A percentile compares a stretch with the other conserved stretches of the same genome.
phyloP scores from a whole-genome alignment of 2,329 filamentous ascomycete species.

The Curvularia lunata region DNA sequence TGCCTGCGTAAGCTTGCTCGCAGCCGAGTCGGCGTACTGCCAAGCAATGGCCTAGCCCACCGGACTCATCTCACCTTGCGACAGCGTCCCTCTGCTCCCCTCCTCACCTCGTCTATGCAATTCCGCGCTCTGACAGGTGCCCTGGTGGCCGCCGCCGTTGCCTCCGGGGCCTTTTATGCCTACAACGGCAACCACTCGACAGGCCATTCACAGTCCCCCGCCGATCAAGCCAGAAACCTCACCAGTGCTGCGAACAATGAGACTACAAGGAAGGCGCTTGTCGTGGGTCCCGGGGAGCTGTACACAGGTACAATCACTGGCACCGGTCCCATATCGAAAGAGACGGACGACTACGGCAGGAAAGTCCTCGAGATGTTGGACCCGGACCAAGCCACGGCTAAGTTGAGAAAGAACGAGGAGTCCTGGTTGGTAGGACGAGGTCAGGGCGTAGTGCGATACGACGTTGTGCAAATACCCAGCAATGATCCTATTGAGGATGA shows the following conservation, averaged over 20 bases:
- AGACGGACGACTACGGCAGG: constrained; percentile 81
- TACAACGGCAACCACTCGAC: constrained; percentile 58
- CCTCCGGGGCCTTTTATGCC: constrained; percentile 78
- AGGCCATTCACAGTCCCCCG: constrained; percentile 28
- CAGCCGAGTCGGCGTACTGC: constrained; percentile 50
- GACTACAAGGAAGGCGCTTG: constrained; percentile 69
- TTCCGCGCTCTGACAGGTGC: constrained; percentile 71
- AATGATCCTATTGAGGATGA: constrained; percentile 99
- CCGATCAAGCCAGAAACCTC: constrained; percentile 42
- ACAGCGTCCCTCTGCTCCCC: constrained; percentile 50
- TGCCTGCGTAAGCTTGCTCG: constrained; percentile 66
- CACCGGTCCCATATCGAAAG: constrained; percentile 86
- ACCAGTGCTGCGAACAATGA: constrained; percentile 53
- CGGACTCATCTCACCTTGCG: constrained; percentile 54
- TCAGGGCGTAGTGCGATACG: constrained; percentile 90
- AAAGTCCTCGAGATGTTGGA: constrained; percentile 96
- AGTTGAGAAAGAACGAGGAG: constrained; percentile 86
- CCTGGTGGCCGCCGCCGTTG: constrained; percentile 70
- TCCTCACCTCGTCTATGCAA: constrained; percentile 76
- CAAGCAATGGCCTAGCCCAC: constrained; percentile 55
- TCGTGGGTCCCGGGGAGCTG: constrained; percentile 89
- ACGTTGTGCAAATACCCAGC: constrained; percentile 89
- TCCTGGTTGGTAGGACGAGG: constrained; percentile 90
- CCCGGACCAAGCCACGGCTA: constrained; percentile 89
- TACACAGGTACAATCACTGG: constrained; percentile 86